Evolutionary conservation across 306 rosid species (phyloP), one percentile per base, ranked within the genome.

Genomic region (Cucumis hystrix): DNA sequence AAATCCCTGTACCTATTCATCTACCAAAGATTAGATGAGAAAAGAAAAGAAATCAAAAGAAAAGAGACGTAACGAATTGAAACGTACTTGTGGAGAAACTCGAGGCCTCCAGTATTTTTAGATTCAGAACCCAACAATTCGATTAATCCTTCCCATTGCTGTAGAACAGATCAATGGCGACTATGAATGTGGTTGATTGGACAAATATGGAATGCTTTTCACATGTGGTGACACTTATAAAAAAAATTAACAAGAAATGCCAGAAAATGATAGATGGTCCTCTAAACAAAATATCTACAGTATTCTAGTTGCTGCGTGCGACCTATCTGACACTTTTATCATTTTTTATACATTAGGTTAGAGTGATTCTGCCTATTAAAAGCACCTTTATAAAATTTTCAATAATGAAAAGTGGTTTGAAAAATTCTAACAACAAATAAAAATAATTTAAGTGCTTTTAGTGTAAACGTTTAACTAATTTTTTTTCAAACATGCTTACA

Each of bases 141-240:
- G 77, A 94, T 92, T 79, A 94, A 77, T 56, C 97, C 96, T 84
- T 94, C 97, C 97, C 98, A 94, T 91, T 89, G 96, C 98, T 92
- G 91, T 74, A 84, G 16, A 43, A 72, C 66, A 18, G 73, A 78
- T 67, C 25, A 45, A 78, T 43, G 71, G 25, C 39, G 17, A 47
- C 21, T 70, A 47, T 47, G 7, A 71, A 71, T 13, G 16, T 25
- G 60, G n/a, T 6, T 4, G 35, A 25, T 23, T 47, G 51, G 55
- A 41, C 7, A 67, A n/a, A 17, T 41, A 67, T 8, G 35, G 18
- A 20, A 10, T 10, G 74, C 37, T 67, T 67, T 41, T 40, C n/a
- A 67, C 28, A 20, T n/a, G 9, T 12, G 16, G 54, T 20, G 35
- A 6, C 16, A 40, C 41, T 52, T 8, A 15, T 18, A 3, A n/a